phyloP scores from a whole-genome alignment of 768 basidiomycete genomes.

The Leccinum fibrillosum region DNA sequence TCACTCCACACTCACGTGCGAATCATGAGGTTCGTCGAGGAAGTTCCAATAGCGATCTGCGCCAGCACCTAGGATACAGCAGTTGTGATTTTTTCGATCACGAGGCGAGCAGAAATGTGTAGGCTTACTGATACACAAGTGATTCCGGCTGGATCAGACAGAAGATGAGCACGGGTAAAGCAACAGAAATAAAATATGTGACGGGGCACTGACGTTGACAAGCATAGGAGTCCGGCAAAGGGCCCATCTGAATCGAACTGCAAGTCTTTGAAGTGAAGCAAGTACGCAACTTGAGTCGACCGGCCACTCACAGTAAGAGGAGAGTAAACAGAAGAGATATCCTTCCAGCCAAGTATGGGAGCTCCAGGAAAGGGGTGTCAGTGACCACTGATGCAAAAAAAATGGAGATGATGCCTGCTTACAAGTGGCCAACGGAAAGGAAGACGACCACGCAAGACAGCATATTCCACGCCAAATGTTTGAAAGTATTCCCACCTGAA shows the following conservation, averaged over 20 bases:
- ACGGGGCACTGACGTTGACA: slow-evolving; percentile 21
- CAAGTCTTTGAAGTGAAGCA: neutral
- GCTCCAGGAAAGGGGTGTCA: neutral
- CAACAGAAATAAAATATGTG: neutral
- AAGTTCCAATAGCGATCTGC: slow-evolving; percentile 14
- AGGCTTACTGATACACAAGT: slow-evolving; percentile 7
- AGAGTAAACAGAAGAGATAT: slow-evolving; percentile 10
- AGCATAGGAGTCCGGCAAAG: neutral
- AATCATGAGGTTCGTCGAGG: slow-evolving; percentile 28
- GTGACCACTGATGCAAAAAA: neutral
- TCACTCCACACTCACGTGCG: slow-evolving; percentile 20
- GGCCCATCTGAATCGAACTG: slow-evolving; percentile 6
- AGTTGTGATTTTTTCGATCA: neutral
- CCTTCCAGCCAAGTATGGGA: slow-evolving; percentile 27
- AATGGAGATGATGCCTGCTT: neutral
- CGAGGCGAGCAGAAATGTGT: neutral
- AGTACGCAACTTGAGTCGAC: neutral
- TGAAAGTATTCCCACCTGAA: slow-evolving; percentile 26
- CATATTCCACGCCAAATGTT: slow-evolving; percentile 17
- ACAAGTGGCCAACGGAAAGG: slow-evolving; percentile 28
- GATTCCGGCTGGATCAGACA: neutral
- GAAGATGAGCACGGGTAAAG: neutral
- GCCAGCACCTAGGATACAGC: slow-evolving; percentile 8
- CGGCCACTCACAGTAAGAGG: slow-evolving; percentile 13
- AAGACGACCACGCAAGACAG: slow-evolving; percentile 16